Percentiles rank a stretch among this genome's conserved stretches.
These are phyloP conservation scores for Fusarium azukiicola DNA, from an alignment of 2,329 filamentous ascomycete species.

Conservation along the genomic window DNA sequence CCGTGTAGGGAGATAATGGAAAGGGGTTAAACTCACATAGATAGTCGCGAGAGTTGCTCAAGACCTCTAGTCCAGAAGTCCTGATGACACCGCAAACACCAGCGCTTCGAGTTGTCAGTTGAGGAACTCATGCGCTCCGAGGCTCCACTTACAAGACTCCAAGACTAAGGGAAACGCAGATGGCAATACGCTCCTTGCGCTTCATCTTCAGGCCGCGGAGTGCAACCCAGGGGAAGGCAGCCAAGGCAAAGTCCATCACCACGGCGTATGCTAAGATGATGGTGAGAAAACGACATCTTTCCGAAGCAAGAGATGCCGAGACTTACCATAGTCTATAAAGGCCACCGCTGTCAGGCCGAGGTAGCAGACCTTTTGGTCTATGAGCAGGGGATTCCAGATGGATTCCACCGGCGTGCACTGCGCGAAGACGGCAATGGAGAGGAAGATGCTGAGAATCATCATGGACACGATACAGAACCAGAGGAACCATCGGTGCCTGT, in stretches of 20 bases:
- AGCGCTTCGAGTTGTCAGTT: constrained; percentile 14
- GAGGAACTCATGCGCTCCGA: no score
- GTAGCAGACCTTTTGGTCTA: constrained; percentile 30
- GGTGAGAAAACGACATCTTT: neutral
- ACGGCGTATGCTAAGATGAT: constrained; percentile 26
- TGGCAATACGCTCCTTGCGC: constrained; percentile 37
- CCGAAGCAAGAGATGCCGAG: neutral
- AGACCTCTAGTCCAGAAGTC: constrained; percentile 26
- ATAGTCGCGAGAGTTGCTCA: constrained; percentile 37
- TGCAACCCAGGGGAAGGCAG: constrained; percentile 35
- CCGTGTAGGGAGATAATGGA: neutral
- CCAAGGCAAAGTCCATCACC: constrained; percentile 33
- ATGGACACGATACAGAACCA: constrained; percentile 40
- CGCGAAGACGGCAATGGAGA: constrained; percentile 30
- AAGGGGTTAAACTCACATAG: constrained; percentile 18
- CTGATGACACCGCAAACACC: constrained; percentile 36
- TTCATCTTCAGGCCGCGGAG: constrained; percentile 39
- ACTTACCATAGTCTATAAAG: constrained; percentile 34
- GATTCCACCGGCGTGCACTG: constrained; percentile 37
- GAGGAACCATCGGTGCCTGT: constrained; percentile 36
- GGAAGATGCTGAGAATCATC: constrained; percentile 27
- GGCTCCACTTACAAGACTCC: constrained; percentile 27
- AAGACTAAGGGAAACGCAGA: constrained; percentile 35
- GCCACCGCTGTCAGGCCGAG: constrained; percentile 32
- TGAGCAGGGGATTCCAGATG: constrained; percentile 30